These are phyloP conservation scores for Petasospora fabianii DNA, from an alignment of 1,139 yeast species.

Conservation along the genomic window DNA sequence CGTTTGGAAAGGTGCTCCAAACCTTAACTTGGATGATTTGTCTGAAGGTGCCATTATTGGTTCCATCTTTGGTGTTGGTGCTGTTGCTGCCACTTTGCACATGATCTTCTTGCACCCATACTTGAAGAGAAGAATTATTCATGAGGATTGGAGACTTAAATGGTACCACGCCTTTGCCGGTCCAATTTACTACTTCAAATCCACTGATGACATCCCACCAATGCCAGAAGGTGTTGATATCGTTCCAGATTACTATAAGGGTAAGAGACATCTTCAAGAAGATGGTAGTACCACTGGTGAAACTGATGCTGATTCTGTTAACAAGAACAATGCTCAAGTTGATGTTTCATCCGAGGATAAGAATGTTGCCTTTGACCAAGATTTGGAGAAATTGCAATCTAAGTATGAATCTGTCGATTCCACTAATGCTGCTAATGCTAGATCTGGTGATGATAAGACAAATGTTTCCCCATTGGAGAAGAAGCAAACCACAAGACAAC, in stretches of 20 bases:
- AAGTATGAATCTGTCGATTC: conserved; percentile 12
- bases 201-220: conserved; percentile 61
- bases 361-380: conserved; percentile 16
- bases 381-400: conserved; percentile 19
- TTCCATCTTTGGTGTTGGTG: conserved; percentile 62
- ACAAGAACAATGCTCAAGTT: conserved; percentile 1
- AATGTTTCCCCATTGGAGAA: conserved; percentile 23
- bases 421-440: not conserved
- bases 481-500: conserved; percentile 36
- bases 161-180: conserved; percentile 58
- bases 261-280: conserved; percentile 41
- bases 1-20: conserved; percentile 75
- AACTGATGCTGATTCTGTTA: not conserved
- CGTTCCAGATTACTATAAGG: conserved; percentile 62
- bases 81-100: conserved; percentile 49
- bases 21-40: conserved; percentile 50
- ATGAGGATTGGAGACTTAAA: conserved; percentile 65
- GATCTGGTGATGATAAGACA: no score
- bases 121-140: conserved; percentile 55
- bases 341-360: conserved; percentile 11
- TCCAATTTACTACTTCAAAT: conserved; percentile 52
- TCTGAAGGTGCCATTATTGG: conserved; percentile 49
- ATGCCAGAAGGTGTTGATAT: conserved; percentile 55
- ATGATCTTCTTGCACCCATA: conserved; percentile 57
- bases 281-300: conserved; percentile 15